Evolutionary conservation across 2,329 filamentous ascomycete genomes (phyloP).

Genomic region (Fusarium denticulatum): DNA sequence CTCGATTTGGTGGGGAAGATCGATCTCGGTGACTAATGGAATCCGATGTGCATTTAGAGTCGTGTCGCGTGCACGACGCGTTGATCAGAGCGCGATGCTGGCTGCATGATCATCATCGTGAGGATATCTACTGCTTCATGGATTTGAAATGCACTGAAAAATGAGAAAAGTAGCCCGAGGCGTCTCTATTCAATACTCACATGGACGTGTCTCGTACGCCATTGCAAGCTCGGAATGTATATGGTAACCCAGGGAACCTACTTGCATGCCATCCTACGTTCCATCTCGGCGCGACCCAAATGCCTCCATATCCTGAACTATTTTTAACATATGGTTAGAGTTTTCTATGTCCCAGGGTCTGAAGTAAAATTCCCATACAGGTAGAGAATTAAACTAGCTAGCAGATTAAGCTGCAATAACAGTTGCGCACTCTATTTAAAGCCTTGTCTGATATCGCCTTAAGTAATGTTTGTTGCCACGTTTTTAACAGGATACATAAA

Average conservation of each 20-base stretch:
- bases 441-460: fast-evolving
- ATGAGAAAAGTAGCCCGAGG: fast-evolving
- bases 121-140: background rate
- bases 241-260: background rate
- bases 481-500: background rate
- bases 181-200: background rate
- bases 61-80: background rate
- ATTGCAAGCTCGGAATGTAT: background rate
- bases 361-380: fast-evolving
- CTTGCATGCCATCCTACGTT: background rate
- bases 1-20: background rate
- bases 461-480: background rate
- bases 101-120: background rate
- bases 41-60: background rate
- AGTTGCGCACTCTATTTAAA: fast-evolving
- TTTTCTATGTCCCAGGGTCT: fast-evolving
- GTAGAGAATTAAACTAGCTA: fast-evolving
- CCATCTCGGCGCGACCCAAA: background rate
- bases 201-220: background rate
- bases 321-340: fast-evolving
- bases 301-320: background rate
- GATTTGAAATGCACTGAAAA: background rate
- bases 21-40: background rate
- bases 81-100: background rate
- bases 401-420: background rate